Conservation (phyloP, 2,329 filamentous ascomycete species). For the Cladosporium austrohemisphaericum region DNA sequence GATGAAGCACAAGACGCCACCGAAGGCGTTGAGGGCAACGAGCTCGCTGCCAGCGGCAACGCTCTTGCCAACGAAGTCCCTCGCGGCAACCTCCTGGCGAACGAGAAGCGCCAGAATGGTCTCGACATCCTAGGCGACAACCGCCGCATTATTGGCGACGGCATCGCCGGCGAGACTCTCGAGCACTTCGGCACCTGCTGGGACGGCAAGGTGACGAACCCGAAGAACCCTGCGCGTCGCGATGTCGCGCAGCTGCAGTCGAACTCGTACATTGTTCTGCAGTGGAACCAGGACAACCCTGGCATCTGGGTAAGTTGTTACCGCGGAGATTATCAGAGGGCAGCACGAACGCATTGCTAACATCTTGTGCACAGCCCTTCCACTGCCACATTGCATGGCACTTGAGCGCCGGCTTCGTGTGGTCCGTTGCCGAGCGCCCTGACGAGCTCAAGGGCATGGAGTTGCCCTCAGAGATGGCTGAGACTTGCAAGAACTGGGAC, state of each 20-base stretch:
- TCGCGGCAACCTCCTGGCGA: too few relatives aligned
- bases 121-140: background rate
- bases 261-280: conserved; percentile 33
- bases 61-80: background rate
- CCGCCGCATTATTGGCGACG: background rate
- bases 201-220: conserved; percentile 38
- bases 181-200: conserved; percentile 25
- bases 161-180: conserved; percentile 9
- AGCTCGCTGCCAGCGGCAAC: too few relatives aligned
- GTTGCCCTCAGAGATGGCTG: conserved; percentile 40
- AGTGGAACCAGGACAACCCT: conserved; percentile 36
- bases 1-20: too few relatives aligned
- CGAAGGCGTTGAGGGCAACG: too few relatives aligned
- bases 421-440: conserved; percentile 23
- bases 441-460: conserved; percentile 30
- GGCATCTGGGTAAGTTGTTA: conserved; percentile 28
- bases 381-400: conserved; percentile 31
- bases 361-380: conserved; percentile 1
- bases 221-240: conserved; percentile 38
- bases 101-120: background rate
- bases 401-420: conserved; percentile 24
- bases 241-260: conserved; percentile 33
- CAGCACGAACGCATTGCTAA: background rate
- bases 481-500: conserved; percentile 53
- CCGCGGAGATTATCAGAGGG: background rate